Base-by-base conservation (phyloP, 2,329 filamentous ascomycete genomes). In the Diaporthe citrichinensis region DNA sequence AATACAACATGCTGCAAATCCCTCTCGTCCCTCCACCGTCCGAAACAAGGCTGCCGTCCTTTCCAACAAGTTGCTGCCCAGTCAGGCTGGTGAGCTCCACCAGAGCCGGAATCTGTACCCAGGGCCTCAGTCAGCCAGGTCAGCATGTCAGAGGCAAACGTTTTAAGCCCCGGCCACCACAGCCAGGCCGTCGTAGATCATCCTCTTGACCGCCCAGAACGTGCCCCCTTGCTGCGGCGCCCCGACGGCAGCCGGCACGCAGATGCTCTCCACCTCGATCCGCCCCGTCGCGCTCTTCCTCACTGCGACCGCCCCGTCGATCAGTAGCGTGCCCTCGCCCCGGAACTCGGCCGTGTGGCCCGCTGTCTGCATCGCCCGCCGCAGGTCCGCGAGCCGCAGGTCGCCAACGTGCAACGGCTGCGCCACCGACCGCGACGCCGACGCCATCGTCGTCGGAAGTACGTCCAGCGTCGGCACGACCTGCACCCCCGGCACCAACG, bases 361-460 rank as follows among this genome's bases (percentile, higher is more conserved):
- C 4, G 93, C 90, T 20, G 90, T 88, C 80, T 95, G 93, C 92
- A 99, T 94, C 28, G 96, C 90, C 76, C 94, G 93, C 71, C 97
- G 90, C 75, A 99, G 87, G 83, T 98, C 96, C 0, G 96, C 95
- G 25, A 99, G 90, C 31, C 96, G 91, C 57, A 98, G 86, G 83
- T 99, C 97, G 77, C 97, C 97, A 4, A 99, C 97, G 83, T 98
- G 97, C 61, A 99, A 92, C 15, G 97, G 95, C 78, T 96, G 95
- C 0, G 95, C 93, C 46, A 94, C 92, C 4, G 94, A 93, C 77
- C 94, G 90, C 10, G 94, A 93, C 0, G 94, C 93, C 0, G 94
- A 93, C 4, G 92, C 90, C 84, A 96, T 87, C 74, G 86, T 88
- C 12, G 85, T 84, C 5, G 91, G 90, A 6, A 92, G 82, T 17